Evolutionary conservation across 306 rosid species (phyloP).

Genomic region (Quercus aquifolioides): DNA sequence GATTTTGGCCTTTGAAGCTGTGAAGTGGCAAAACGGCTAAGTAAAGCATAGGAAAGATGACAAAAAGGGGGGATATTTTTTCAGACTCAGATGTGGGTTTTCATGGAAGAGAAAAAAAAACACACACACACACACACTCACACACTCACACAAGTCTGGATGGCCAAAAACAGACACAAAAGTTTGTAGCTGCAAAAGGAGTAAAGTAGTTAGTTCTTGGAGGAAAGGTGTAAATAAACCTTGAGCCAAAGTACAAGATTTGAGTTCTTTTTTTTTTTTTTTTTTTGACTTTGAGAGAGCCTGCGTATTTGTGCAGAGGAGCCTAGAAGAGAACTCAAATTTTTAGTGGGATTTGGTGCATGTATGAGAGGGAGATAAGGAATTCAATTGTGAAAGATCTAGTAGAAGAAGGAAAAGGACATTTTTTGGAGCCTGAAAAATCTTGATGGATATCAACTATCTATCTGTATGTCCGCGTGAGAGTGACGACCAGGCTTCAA

Average conservation of each 20-base stretch:
- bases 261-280: neutral
- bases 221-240: neutral
- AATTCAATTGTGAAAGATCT: neutral
- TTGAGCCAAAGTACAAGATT: neutral
- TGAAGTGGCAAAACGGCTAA: conserved; percentile 25
- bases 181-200: conserved; percentile 2
- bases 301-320: conserved; percentile 16
- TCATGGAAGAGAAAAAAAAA: conserved; percentile 9
- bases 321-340: neutral
- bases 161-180: conserved; percentile 17
- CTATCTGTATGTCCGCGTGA: conserved; percentile 40
- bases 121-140: neutral
- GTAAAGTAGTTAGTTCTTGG: conserved; percentile 23
- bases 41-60: conserved; percentile 18
- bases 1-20: conserved; percentile 20
- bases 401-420: conserved; percentile 10
- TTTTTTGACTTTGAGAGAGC: neutral
- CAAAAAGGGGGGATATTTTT: conserved; percentile 32
- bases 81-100: conserved; percentile 19
- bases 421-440: neutral
- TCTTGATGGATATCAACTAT: conserved; percentile 25
- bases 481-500: conserved; percentile 47
- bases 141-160: neutral
- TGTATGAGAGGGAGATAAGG: neutral
- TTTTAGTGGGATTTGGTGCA: neutral